Percentiles rank a stretch among this genome's conserved stretches.
Conservation (phyloP, 2,329 filamentous ascomycete species). For the Botrytis fabae region DNA sequence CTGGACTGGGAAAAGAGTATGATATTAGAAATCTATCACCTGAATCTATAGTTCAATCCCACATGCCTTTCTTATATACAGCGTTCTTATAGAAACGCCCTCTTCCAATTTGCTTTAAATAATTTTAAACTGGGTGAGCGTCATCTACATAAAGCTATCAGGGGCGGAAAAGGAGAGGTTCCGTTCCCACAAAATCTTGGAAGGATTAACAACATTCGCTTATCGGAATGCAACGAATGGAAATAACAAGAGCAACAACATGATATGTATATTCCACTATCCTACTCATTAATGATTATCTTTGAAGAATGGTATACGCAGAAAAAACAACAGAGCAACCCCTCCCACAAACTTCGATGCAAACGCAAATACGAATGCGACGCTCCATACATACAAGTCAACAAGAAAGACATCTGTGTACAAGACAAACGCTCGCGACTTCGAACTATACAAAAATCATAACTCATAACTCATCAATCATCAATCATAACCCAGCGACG, state of each 20-base stretch:
- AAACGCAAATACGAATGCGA: background rate
- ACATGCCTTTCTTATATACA: background rate
- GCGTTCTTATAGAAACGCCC: accelerated
- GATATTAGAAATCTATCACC: background rate
- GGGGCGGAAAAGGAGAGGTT: background rate
- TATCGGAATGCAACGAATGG: background rate
- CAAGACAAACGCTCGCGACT: background rate
- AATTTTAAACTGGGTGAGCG: background rate
- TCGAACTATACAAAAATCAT: slow-evolving; percentile 10
- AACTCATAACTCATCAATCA: background rate
- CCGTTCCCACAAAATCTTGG: background rate
- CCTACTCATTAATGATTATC: background rate
- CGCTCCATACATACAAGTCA: background rate
- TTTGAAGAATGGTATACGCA: slow-evolving; percentile 18
- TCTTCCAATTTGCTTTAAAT: background rate
- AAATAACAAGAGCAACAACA: background rate
- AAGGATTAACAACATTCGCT: background rate
- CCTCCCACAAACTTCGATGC: background rate
- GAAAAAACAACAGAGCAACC: background rate
- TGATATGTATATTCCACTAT: background rate
- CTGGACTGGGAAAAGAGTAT: background rate
- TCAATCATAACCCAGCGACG: slow-evolving; percentile 17
- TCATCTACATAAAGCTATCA: background rate
- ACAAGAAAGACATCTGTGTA: background rate
- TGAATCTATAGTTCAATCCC: background rate